Percentiles rank a stretch among this genome's conserved stretches.
Conservation (phyloP, 176 grass and related monocot genomes). For the Hsuehochloa calcarea region DNA sequence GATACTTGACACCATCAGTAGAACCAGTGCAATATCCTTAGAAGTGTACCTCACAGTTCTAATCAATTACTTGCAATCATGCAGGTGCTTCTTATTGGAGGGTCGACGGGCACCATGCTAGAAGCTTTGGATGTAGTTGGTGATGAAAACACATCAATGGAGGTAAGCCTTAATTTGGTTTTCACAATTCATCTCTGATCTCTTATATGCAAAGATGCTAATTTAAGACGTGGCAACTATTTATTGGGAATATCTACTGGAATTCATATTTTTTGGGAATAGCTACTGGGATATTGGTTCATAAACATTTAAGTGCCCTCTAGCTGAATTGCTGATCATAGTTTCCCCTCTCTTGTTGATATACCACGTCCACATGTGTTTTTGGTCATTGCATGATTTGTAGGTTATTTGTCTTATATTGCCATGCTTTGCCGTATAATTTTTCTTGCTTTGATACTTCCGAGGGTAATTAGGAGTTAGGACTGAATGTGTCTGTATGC, state of each 20-base stretch:
- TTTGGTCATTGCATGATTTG: not conserved
- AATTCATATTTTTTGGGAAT: not conserved
- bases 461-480: not conserved
- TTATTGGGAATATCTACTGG: not conserved
- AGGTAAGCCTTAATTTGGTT: constrained; percentile 49
- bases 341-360: not conserved
- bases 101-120: constrained; percentile 95
- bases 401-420: not conserved
- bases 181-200: not conserved
- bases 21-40: not conserved
- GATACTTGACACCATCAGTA: not conserved
- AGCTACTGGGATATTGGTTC: not conserved
- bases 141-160: constrained; percentile 53
- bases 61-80: constrained; percentile 18
- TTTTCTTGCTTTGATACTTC: constrained; percentile 20
- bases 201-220: not conserved
- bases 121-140: constrained; percentile 90
- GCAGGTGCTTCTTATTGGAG: constrained; percentile 98
- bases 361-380: not conserved
- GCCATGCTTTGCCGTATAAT: not conserved
- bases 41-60: not conserved
- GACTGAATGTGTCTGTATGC: constrained; percentile 15
- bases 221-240: not conserved
- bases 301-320: not conserved
- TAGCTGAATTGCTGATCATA: not conserved